phyloP scores from a whole-genome alignment of 164 flowering plant genomes.

The Buxus sempervirens region DNA sequence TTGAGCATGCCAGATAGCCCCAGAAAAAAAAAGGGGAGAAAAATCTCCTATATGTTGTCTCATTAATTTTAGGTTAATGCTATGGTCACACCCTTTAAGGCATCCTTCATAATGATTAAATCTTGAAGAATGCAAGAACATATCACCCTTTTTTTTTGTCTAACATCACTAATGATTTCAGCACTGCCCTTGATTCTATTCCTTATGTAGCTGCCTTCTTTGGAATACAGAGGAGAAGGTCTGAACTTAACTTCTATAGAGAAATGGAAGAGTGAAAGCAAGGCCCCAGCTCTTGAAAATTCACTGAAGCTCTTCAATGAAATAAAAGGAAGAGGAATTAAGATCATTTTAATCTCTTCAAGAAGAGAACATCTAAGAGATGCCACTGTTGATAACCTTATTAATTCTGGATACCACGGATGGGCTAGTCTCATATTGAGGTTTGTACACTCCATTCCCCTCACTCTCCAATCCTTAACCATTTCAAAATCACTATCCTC shows the following conservation, averaged over 20 bases:
- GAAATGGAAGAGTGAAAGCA: constrained; percentile 48
- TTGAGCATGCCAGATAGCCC: too few relatives aligned
- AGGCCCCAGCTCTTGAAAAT: constrained; percentile 59
- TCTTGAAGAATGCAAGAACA: too few relatives aligned
- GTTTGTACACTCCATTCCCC: constrained; percentile 21
- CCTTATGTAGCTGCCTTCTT: not conserved
- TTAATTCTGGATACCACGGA: constrained; percentile 55
- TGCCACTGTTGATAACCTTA: constrained; percentile 63
- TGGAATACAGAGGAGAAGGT: constrained; percentile 47
- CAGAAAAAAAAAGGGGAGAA: too few relatives aligned
- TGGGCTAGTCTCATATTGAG: constrained; percentile 60
- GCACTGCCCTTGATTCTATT: too few relatives aligned
- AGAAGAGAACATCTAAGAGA: constrained; percentile 57
- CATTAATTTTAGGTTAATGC: too few relatives aligned
- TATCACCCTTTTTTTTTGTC: too few relatives aligned
- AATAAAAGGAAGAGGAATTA: constrained; percentile 49
- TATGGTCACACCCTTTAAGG: too few relatives aligned
- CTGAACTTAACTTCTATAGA: constrained; percentile 49
- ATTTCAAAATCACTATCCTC: not conserved
- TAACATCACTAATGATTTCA: too few relatives aligned
- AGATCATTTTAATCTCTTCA: constrained; percentile 54
- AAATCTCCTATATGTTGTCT: too few relatives aligned
- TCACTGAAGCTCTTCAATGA: constrained; percentile 48
- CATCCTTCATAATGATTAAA: too few relatives aligned
- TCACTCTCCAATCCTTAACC: too few relatives aligned